phyloP scores from a whole-genome alignment of 768 basidiomycete species.

The Russula emetica region DNA sequence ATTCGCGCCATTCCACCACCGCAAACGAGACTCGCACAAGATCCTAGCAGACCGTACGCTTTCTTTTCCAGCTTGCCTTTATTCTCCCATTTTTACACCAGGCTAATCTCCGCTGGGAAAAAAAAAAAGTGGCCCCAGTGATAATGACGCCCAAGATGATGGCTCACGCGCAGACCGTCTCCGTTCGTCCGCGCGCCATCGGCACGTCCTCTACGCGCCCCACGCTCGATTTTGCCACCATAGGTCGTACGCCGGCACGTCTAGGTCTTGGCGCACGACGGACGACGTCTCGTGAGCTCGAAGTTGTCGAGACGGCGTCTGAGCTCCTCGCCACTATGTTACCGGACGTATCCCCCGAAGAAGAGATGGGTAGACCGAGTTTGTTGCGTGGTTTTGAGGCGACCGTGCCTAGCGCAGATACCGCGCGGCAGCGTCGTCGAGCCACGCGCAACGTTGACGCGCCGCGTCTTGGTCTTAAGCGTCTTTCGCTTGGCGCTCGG shows the following conservation, averaged over 20 bases:
- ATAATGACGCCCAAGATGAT: constrained; percentile 89
- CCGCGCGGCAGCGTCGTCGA: constrained; percentile 67
- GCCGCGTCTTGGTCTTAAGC: constrained; percentile 72
- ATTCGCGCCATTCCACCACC: constrained; percentile 59
- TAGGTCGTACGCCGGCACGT: constrained; percentile 74
- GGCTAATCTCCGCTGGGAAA: constrained; percentile 6
- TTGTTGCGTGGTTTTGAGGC: constrained; percentile 90
- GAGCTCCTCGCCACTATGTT: constrained; percentile 68
- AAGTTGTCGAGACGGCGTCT: constrained; percentile 77
- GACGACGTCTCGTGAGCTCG: constrained; percentile 77
- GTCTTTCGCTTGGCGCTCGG: constrained; percentile 70
- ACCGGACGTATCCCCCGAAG: constrained; percentile 71
- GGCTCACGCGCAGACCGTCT: constrained; percentile 61
- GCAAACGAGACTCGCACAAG: constrained; percentile 63
- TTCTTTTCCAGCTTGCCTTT: constrained; percentile 10
- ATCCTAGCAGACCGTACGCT: constrained; percentile 72
- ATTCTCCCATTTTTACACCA: neutral
- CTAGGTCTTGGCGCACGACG: constrained; percentile 61
- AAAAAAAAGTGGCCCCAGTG: constrained; percentile 67
- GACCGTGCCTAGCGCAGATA: constrained; percentile 86
- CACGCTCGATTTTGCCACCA: constrained; percentile 65
- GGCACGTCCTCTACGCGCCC: constrained; percentile 37
- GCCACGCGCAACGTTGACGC: constrained; percentile 78
- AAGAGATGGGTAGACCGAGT: constrained; percentile 71
- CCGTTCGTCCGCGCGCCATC: constrained; percentile 43